Conservation (phyloP, 2,329 filamentous ascomycete species). For the Ilyonectria robusta region DNA sequence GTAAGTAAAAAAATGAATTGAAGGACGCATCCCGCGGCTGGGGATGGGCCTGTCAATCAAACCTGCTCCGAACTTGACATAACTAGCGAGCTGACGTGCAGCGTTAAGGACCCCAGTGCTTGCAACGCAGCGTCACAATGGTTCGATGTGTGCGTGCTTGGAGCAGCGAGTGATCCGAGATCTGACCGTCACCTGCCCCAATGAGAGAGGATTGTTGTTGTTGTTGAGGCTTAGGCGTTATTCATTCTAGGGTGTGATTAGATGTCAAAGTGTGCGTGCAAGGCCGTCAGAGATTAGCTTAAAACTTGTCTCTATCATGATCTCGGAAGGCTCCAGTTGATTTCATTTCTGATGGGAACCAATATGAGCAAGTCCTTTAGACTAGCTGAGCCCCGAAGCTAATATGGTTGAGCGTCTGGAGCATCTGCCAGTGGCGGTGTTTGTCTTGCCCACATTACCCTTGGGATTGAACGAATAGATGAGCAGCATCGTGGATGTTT, state of each 20-base stretch:
- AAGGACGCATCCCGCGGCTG: slow-evolving; percentile 23
- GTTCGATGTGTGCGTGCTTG: slow-evolving; percentile 35
- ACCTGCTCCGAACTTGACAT: slow-evolving; percentile 16
- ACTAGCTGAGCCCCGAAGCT: not conserved
- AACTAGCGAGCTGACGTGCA: slow-evolving; percentile 28
- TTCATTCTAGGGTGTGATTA: slow-evolving; percentile 1
- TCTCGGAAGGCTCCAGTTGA: not conserved
- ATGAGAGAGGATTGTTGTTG: not conserved
- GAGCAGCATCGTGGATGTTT: slow-evolving; percentile 22
- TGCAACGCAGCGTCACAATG: slow-evolving; percentile 16
- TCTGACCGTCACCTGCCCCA: slow-evolving; percentile 19
- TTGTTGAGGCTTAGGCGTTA: slow-evolving; percentile 6
- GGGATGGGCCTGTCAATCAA: slow-evolving; percentile 15
- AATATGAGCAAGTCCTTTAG: not conserved
- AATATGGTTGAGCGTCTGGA: not conserved
- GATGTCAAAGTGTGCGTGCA: not conserved
- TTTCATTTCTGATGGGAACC: not conserved
- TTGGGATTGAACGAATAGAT: slow-evolving; percentile 10
- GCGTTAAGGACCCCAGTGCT: slow-evolving; percentile 26
- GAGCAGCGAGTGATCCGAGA: slow-evolving; percentile 19
- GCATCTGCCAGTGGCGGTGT: slow-evolving; percentile 17
- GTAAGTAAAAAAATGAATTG: slow-evolving; percentile 5
- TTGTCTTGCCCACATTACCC: slow-evolving; percentile 9
- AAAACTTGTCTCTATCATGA: not conserved
- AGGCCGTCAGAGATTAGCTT: not conserved